phyloP scores from a whole-genome alignment of 1,139 yeast species.

The Hemisphaericaspora lyxosophila region DNA sequence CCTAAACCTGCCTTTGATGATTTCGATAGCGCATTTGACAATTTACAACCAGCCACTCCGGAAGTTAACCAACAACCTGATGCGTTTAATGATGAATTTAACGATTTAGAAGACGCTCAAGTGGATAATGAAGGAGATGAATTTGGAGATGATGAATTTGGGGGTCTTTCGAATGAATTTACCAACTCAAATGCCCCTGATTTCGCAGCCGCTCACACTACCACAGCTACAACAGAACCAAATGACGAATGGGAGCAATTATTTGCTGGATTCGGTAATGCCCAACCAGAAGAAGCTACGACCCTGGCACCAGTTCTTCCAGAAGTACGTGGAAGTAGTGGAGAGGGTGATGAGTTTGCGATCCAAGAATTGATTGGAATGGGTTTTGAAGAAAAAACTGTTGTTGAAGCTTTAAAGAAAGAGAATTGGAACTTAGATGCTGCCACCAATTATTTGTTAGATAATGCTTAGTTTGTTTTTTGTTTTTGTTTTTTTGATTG shows the following conservation, averaged over 20 bases:
- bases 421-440: constrained; percentile 76
- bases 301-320: constrained; percentile 12
- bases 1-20: constrained; percentile 21
- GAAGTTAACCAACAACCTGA: constrained; percentile 25
- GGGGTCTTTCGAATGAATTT: constrained; percentile 39
- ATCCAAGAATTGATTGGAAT: constrained; percentile 80
- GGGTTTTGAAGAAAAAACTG: constrained; percentile 77
- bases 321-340: constrained; percentile 3
- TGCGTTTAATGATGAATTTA: constrained; percentile 40
- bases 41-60: constrained; percentile 39
- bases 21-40: constrained; percentile 39
- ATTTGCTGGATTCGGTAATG: constrained; percentile 84
- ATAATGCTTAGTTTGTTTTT: constrained; percentile 45
- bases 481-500: background rate
- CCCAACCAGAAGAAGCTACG: constrained; percentile 24
- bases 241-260: constrained; percentile 93
- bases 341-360: constrained; percentile 17
- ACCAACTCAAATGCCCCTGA: constrained; percentile 37
- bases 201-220: constrained; percentile 18
- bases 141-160: constrained; percentile 23
- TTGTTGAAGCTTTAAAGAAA: constrained; percentile 64
- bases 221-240: constrained; percentile 18
- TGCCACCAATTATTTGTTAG: constrained; percentile 82
- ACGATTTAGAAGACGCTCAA: constrained; percentile 45
- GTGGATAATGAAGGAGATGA: constrained; percentile 32